Evolutionary conservation across 2,329 filamentous ascomycete species (phyloP), one percentile per base, ranked within the genome.

Genomic region (Claviceps africana): DNA sequence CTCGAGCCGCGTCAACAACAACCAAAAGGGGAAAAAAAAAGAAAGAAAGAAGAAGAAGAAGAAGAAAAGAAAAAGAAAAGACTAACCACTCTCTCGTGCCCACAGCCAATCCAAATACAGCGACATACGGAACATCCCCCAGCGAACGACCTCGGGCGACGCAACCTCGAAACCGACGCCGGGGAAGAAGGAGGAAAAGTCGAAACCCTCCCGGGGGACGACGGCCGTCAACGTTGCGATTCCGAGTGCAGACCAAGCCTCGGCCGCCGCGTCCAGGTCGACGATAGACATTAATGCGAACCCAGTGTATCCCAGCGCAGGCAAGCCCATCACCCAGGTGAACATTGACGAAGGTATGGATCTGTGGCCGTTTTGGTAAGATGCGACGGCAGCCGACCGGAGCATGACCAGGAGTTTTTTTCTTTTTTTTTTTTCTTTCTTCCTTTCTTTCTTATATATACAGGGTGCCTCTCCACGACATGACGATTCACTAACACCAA

Each of bases 201-300:
- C 69, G 4, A 67, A 67, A 54, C 51, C 61, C 28, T 54, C 62
- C 11, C 58, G 53, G 22, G 55, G 15, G n/a, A 4, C 37, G 6
- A 48, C 46, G 17, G 50, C 19, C 13, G 9, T 60, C 37, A 65
- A 66, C 43, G 58, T 66, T 28, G 65, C 66, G 19, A 61, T 63
- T 1, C 67, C 69, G 4, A 79, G 70, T 67, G 76, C 70, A 67
- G 69, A 77, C 56, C 62, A 73, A 55, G 78, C 81, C 48, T 78
- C 79, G 1, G 70, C 83, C 59, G 72, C 93, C 65, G 72, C 88
- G 67, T 72, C 85, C 42, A 90, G 85, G 53, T 95, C 89, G 13
- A 90, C 81, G 48, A 79, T 97, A 56, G 87, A 97, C 62, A 79
- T 96, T 51, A 82, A 94, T 65, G 85, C 78, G 4, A 86, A 89